Evolutionary conservation across 495 filamentous ascomycete species (phyloP), one percentile per base, ranked within the genome.

Genomic region (Poronia punctata): DNA sequence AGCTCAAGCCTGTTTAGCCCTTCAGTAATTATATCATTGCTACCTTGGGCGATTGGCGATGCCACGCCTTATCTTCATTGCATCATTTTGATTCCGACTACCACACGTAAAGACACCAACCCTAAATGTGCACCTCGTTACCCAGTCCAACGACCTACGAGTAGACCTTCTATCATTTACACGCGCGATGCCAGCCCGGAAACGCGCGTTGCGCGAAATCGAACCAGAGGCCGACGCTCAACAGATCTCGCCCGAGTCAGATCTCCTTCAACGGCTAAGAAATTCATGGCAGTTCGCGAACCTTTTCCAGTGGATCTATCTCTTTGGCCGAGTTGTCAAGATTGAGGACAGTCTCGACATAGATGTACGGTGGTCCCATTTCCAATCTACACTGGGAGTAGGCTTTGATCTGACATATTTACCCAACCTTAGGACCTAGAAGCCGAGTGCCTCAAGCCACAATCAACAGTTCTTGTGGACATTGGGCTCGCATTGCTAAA

Each of bases 281-380:
- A 92, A 84, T 59, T 82, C 80, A 67, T 96, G 92, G 88, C 84
- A 96, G 61, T 95, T 98, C 62, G 86, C 92, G 32, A 88, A 87
- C 56, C 72, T 98, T 4, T 88, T 83, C 68, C 92, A 98, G 63
- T 98, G 86, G 67, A 83, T 96, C 38, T 79, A 79, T 51, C 75
- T 88, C 38, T 98, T 98, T 64, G 88, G 88, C 19, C 79, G 82
- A 48, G 78, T 82, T 29, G 80, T 93, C 62, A 93, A 90, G 64
- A 83, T 95, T 43, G 84, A 90, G 55, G 82, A 92, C 49, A 78
- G 83, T 56, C 67, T 94, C 36, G 83, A 83, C 47, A 83, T 95
- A 45, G 88, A 94, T 65, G 88, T 94, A 77, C 40, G 72, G 35
- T 23, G 25, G 30, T 6, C n/a, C 14, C 11, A 16, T 38, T 37